Base-by-base conservation (phyloP, 768 basidiomycete genomes). In the Suillus decipiens region DNA sequence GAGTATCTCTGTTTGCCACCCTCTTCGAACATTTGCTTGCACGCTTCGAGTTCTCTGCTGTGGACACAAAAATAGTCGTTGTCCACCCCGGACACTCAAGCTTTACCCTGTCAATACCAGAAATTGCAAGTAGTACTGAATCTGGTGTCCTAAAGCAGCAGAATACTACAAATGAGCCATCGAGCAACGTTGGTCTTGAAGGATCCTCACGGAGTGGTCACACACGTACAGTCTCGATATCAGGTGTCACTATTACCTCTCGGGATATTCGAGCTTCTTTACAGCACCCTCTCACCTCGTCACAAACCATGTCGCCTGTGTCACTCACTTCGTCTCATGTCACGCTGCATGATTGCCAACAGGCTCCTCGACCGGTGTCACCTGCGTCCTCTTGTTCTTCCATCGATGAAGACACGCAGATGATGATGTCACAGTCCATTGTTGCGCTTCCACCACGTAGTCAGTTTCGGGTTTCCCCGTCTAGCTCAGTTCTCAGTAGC, bases 1-100 rank as follows among this genome's bases (percentile, higher is more conserved):
- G 92, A 19, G 86, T 94, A 31, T 92, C 92, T 17, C 78, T 95
- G 56, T 89, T 95, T 72, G 87, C 94, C 34, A 84, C 84, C 54
- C 82, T 95, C 61, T 87, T 95, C 54, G 93, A 95, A 70, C 82
- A 87, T 34, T 78, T 95, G 14, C 84, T 95, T 34, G 83, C 90
- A 17, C 84, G 89, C 64, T 91, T 95, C 71, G 86, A 90, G 64
- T 90, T 93, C 69, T 87, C 89, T 67, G 89, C 87, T 15, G 70
- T 80, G 33, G 86, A 93, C 70, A 85, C 86, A 42, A 85, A 78
- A 69, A 77, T 95, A 62, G 89, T 89, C 1, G 65, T 95, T 41
- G 76, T 92, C n/a, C 83, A 89, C 70, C 85, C 86, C 3, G 82
- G 78, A 42, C 83, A 83, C 53, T 81, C 89, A 42, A 85, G 84